These are phyloP conservation scores for Tarenaya hassleriana DNA, from an alignment of 345 rosid genomes.

Conservation along the genomic window DNA sequence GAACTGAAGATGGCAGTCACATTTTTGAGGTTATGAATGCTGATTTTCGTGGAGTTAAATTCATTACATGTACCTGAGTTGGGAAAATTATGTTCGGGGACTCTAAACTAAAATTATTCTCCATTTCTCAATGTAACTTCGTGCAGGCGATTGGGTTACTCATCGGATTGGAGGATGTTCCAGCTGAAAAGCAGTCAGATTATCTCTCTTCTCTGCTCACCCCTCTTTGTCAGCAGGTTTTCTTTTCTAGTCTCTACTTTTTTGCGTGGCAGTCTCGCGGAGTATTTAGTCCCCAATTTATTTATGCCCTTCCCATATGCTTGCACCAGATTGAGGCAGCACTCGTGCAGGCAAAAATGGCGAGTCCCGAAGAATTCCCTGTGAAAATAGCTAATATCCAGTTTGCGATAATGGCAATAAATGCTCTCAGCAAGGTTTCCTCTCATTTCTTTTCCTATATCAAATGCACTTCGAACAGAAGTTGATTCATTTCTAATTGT, in stretches of 20 bases:
- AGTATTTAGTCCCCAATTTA: constrained; percentile 10
- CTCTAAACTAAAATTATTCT: constrained; percentile 4
- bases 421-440: constrained; percentile 93
- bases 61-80: constrained; percentile 6
- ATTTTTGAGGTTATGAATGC: constrained; percentile 71
- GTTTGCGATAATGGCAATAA: constrained; percentile 77
- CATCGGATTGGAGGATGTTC: constrained; percentile 89
- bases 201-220: constrained; percentile 81
- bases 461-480: no score
- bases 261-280: constrained; percentile 4
- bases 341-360: constrained; percentile 44
- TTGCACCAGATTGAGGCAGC: constrained; percentile 58
- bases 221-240: constrained; percentile 91
- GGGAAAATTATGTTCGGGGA: constrained; percentile 2
- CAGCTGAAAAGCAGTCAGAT: constrained; percentile 75
- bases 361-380: constrained; percentile 47
- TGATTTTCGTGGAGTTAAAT: constrained; percentile 8
- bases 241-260: constrained; percentile 10
- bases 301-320: constrained; percentile 22
- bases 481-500: no score
- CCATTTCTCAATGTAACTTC: constrained; percentile 5
- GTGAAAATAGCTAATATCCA: constrained; percentile 53
- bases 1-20: constrained; percentile 81
- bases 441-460: neutral
- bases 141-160: constrained; percentile 81